Evolutionary conservation across 352 stramenopile species (phyloP).

Genomic region (Peronospora farinosa): DNA sequence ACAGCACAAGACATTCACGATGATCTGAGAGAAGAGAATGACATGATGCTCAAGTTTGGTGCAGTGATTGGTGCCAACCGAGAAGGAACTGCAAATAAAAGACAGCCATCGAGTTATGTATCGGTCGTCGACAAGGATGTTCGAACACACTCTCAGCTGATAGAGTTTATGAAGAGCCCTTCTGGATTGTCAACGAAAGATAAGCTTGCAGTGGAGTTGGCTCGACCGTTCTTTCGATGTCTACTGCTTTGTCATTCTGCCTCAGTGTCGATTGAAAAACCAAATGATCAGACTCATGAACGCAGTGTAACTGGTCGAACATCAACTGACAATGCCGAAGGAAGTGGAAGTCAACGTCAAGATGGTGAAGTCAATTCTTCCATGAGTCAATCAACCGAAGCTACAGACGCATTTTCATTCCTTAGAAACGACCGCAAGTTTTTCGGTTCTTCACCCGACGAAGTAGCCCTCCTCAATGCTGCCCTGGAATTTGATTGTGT

Average conservation of each 20-base stretch:
- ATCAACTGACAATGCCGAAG: constrained; percentile 15
- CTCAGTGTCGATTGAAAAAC: constrained; percentile 51
- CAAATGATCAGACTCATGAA: constrained; percentile 6
- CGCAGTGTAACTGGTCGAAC: constrained; percentile 10
- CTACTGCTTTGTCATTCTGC: constrained; percentile 77
- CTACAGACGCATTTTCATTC: constrained; percentile 27
- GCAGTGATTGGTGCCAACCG: neutral
- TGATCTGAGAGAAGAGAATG: constrained; percentile 11
- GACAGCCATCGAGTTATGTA: constrained; percentile 33
- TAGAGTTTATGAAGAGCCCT: constrained; percentile 64
- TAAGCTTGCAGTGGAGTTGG: constrained; percentile 48
- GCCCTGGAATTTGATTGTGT: constrained; percentile 77
- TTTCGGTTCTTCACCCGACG: constrained; percentile 76
- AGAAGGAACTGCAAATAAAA: constrained; percentile 16
- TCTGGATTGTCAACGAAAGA: constrained; percentile 45
- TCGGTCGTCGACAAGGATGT: constrained; percentile 66
- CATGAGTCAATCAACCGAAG: constrained; percentile 20
- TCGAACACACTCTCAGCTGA: constrained; percentile 52
- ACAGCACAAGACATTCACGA: constrained; percentile 29
- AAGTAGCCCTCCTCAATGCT: constrained; percentile 73
- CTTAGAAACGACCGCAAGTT: constrained; percentile 42
- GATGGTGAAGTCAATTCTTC: constrained; percentile 23
- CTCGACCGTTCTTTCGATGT: constrained; percentile 73
- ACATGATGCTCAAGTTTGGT: constrained; percentile 24
- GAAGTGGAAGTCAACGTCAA: constrained; percentile 21